Evolutionary conservation across 495 filamentous ascomycete genomes (phyloP).

Genomic region (Achaetomiella virescens): DNA sequence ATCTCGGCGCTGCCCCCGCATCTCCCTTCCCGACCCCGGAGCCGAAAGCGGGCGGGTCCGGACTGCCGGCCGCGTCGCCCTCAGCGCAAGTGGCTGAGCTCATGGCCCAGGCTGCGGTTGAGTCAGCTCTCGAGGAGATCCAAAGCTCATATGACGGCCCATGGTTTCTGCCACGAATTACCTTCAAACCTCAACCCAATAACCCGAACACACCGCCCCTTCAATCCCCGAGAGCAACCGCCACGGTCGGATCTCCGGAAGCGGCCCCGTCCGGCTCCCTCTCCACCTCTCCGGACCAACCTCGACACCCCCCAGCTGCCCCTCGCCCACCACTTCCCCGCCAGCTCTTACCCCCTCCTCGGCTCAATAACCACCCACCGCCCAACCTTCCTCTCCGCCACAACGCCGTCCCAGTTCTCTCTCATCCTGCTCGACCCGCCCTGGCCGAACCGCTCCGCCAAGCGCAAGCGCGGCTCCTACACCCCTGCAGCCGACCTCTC

Average conservation of each 20-base stretch:
- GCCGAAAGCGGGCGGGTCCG: conserved; percentile 26
- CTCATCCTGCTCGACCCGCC: conserved; percentile 86
- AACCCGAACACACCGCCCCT: not conserved
- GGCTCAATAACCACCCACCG: conserved; percentile 36
- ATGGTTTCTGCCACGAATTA: conserved; percentile 40
- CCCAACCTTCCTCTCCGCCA: conserved; percentile 24
- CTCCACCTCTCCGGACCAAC: not conserved
- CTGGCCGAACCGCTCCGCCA: conserved; percentile 87
- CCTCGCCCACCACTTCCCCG: conserved; percentile 18
- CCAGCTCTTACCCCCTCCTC: conserved; percentile 30
- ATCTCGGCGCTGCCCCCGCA: conserved; percentile 32
- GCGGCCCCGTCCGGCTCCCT: not conserved
- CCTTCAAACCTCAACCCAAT: not conserved
- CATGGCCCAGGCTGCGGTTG: conserved; percentile 39
- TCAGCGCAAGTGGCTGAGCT: conserved; percentile 40
- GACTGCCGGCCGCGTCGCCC: conserved; percentile 7
- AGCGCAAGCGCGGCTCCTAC: conserved; percentile 56
- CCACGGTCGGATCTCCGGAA: not conserved
- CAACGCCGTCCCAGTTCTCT: conserved; percentile 54
- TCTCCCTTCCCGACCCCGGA: conserved; percentile 42
- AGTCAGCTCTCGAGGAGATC: conserved; percentile 36
- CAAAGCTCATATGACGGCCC: conserved; percentile 30
- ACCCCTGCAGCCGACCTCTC: conserved; percentile 40
- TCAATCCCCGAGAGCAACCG: not conserved
- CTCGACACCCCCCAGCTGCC: not conserved